phyloP scores from a whole-genome alignment of 2,329 filamentous ascomycete genomes.

The Talaromyces sp. region DNA sequence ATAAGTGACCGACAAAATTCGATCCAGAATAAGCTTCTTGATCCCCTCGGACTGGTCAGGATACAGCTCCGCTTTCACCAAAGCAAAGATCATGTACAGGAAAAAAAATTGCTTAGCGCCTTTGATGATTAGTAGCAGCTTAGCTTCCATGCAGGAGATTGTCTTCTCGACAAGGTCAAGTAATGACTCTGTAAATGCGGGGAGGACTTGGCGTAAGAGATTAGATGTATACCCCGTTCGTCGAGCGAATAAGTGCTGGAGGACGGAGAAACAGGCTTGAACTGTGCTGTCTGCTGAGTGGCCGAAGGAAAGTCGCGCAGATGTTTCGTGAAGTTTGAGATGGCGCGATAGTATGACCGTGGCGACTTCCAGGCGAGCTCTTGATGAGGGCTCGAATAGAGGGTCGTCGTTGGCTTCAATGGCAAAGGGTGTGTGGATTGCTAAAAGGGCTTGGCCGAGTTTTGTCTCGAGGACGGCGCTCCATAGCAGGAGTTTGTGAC shows the following conservation, averaged over 20 bases:
- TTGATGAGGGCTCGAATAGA: slow-evolving; percentile 35
- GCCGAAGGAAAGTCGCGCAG: slow-evolving; percentile 32
- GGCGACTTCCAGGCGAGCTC: slow-evolving; percentile 36
- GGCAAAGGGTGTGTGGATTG: slow-evolving; percentile 39
- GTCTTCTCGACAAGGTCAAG: slow-evolving; percentile 33
- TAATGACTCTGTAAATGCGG: slow-evolving; percentile 33
- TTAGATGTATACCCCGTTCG: slow-evolving; percentile 26
- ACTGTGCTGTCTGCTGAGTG: slow-evolving; percentile 36
- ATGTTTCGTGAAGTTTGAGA: slow-evolving; percentile 32
- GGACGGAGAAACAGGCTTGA: slow-evolving; percentile 38
- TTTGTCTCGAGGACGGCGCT: slow-evolving; percentile 35
- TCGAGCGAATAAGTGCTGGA: slow-evolving; percentile 34
- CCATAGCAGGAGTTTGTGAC: slow-evolving; percentile 32
- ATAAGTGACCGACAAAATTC: slow-evolving; percentile 34
- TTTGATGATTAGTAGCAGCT: slow-evolving; percentile 33
- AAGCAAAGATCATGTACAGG: slow-evolving; percentile 34
- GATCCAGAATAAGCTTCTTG: slow-evolving; percentile 37
- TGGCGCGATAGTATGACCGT: slow-evolving; percentile 39
- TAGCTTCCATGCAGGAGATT: slow-evolving; percentile 31
- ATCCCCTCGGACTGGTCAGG: slow-evolving; percentile 31
- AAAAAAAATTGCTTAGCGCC: slow-evolving; percentile 42
- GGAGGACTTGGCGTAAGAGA: slow-evolving; percentile 25
- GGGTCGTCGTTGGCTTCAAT: slow-evolving; percentile 33
- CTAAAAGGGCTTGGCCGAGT: slow-evolving; percentile 36
- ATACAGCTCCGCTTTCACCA: slow-evolving; percentile 36